Evolutionary conservation across 1,284 basidiomycete genomes (phyloP), one percentile per base, ranked within the genome.

Genomic region (Clitocybe nebularis): DNA sequence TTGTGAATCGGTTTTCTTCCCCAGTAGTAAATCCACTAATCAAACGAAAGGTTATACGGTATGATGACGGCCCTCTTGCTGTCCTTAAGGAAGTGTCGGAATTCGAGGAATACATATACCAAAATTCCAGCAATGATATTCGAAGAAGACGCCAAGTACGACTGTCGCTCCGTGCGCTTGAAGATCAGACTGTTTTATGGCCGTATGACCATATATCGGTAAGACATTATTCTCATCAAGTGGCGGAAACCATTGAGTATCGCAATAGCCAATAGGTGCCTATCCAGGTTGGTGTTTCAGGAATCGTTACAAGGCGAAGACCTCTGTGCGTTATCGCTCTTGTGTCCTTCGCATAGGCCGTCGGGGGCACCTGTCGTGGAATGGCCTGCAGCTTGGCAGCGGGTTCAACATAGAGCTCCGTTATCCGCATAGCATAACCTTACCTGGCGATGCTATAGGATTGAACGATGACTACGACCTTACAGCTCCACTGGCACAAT

Each of bases 401-500:
- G 88, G 88, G 3, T 90, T 92, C 55, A 63, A 75, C 14, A 67
- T 89, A 30, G 64, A 74, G 43, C 66, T 92, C 36, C 63, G 63
- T 7, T 92, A 87, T 57, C 59, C 71, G 2, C 76, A 74, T 50
- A 57, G 64, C 13, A 62, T 88, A 29, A 57, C 60, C 14, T 62
- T 81, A 2, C 63, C 72, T 16, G 77, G 76, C n/a, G 67, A 70
- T 9, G 62, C 70, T 7, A 79, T 89, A 44, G 87, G 87, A 0
- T 65, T 91, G 20, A 75, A 72, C 48, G 79, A 84, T 49, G 79
- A 85, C 51, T 85, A 78, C 49, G 75, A 81, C 40, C 62, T 89
- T 36, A 85, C 81, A 0, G 61, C 72, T 1, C 61, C 70, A 0
- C 69, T 91, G 3, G 80, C 84, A 4, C 75, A 69, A 4, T 88